Evolutionary conservation across 805 yeast species (phyloP), one percentile per base, ranked within the genome.

Genomic region (Wickerhamomyces chaumierensis): DNA sequence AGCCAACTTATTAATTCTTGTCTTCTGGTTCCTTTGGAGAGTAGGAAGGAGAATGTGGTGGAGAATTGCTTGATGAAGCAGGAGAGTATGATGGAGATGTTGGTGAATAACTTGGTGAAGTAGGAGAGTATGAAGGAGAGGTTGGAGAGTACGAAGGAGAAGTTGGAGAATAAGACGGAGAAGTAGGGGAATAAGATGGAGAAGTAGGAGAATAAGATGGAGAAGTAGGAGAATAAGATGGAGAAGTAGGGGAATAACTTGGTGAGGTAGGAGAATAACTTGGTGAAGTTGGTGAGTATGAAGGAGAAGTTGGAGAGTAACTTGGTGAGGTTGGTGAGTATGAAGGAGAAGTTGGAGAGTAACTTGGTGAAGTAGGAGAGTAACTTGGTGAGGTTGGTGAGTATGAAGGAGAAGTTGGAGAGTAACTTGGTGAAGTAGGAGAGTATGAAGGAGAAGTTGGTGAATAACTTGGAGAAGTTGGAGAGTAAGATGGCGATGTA

Each of bases 251-350:
- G 1, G 68, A 58, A 47, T 74, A 73, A 5, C 61, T 48, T 52
- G 78, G 80, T 1, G 78, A 71, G 0, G 78, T 71, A 39, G 78
- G 78, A 1, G 68, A 58, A 46, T 71, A 71, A 3, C 58, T 45
- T 48, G 84, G 83, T 2, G 78, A 71, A 1, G 81, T 75, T 33
- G 87, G 87, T 9, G 73, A 63, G 55, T 79, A 81, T 3, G 68
- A 52, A 48, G 71, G 71, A 1, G 70, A 65, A 0, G 70, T 66
- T 41, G 81, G 80, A 0, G 69, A 60, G 51, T 75, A 75, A 3
- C 60, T 46, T 48, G 92, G 90, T 5, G 84, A 75, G 1, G 92
- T 85, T 38, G 96, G 95, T 2, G 81, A 69, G 60, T 86, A 87
- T 9, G 23, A 21, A 21, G 92, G 90, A 0, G 75, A 78, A 0